Base-by-base conservation (phyloP, 257 asterid species). In the Coffea canephora region DNA sequence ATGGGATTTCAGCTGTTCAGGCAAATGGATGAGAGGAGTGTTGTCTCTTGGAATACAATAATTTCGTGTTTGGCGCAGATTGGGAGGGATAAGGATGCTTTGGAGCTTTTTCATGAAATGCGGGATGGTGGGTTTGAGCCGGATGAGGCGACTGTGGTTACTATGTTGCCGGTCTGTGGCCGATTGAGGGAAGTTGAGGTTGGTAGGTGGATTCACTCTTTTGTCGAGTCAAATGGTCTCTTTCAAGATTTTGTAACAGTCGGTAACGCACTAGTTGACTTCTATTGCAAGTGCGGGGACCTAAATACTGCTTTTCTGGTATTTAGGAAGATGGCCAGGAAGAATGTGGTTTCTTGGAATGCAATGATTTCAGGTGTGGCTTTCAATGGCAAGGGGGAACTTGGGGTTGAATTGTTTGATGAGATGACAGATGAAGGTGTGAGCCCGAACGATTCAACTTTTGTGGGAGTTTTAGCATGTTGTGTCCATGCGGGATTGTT, bases 11-110 rank as follows among this genome's bases (percentile, higher is more conserved):
- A 25, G 11, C 19, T 87, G 73, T 87, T 87, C 77, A 87, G 82
- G 72, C 76, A 81, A 81, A 85, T 87, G 88, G 80, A 65, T 69
- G 88, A 85, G 84, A 85, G 85, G 83, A 87, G 48, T 57, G 69
- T 84, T n/a, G 81, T 83, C 50, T 85, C 90, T 57, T 87, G 90
- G 90, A 87, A 87, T 77, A 79, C 84, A 48, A 87, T 87, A 86
- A 85, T 85, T 76, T 85, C 87, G 1, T 81, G 87, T 57, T 64
- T 87, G 31, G 85, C 86, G 0, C 81, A 74, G 71, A 71, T 52
- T 74, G 88, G 90, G 62, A 83, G 81, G 81, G 83, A 81, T 54
- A 74, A 71, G 54, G 86, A 87, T 18, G 90, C 88, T 27, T 46
- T 81, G 83, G 74, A 49, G 67, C 83, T 87, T 69, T 85, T 78